Conservation (phyloP, 331 rosid species). For the Stylosanthes scabra region DNA sequence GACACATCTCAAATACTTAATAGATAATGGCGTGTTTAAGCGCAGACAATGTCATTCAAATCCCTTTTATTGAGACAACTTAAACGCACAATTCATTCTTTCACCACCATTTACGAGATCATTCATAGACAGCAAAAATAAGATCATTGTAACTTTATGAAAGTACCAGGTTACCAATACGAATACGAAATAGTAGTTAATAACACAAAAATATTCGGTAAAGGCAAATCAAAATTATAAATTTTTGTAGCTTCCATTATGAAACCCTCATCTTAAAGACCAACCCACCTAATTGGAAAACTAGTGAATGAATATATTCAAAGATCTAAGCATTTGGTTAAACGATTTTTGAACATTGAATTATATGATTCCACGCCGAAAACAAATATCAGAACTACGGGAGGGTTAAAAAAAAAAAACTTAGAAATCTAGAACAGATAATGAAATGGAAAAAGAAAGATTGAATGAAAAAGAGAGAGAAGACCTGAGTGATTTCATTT, state of each 20-base stretch:
- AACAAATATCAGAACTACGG: background rate
- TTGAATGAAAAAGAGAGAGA: background rate
- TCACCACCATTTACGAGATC: too few relatives aligned
- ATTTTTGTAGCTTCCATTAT: background rate
- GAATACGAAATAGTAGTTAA: too few relatives aligned
- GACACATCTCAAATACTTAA: background rate
- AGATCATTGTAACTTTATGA: background rate
- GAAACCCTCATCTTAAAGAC: background rate
- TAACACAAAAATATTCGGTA: background rate
- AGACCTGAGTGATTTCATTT: background rate
- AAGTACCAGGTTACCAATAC: background rate
- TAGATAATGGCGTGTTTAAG: background rate
- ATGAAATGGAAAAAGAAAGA: background rate
- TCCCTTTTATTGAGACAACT: constrained; percentile 14
- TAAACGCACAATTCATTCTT: background rate
- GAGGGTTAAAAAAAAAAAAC: background rate
- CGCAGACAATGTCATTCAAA: constrained; percentile 18
- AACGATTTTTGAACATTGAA: background rate
- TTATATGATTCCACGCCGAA: background rate
- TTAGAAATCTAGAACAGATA: background rate
- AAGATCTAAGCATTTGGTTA: constrained; percentile 14
- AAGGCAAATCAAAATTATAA: background rate
- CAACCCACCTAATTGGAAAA: background rate
- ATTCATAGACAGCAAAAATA: background rate
- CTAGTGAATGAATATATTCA: background rate